Evolutionary conservation across 768 basidiomycete genomes (phyloP), one percentile per base, ranked within the genome.

Genomic region (Termitomyces sp.): DNA sequence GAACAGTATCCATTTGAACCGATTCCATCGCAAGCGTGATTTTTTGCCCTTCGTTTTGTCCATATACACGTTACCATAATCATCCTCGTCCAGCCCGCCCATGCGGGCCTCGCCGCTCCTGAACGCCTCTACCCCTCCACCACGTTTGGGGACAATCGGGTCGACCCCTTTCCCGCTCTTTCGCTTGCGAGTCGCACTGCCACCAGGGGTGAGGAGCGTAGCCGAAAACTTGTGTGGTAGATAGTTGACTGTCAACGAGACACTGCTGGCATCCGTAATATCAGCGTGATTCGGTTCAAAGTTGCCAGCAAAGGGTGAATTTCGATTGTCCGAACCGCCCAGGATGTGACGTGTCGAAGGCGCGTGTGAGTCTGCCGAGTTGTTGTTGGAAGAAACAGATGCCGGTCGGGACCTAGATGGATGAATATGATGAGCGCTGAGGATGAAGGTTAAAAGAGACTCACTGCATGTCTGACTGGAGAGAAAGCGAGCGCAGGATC

Each of bases 1-100:
- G 70, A 93, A 87, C 4, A 94, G 70, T 12, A 79, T 74, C 90
- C 90, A 93, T 70, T 95, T 94, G 80, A 93, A 94, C 62, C 77
- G 81, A 68, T 85, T 93, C 92, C 92, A 95, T 16, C 85, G 75
- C 58, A 89, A 72, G 61, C 74, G 73, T 51, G 63, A 67, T 48
- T 75, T 70, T 60, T 74, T 73, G 68, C 78, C 80, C 16, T 77
- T 66, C 26, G 47, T 41, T 20, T 50, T 43, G 4, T 56, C 60
- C 47, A 57, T 56, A 59, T 69, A 64, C n/a, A 71, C 71, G 53
- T 78, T 77, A 61, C 79, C 79, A 23, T 62, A 61, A 61, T 82
- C 81, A 30, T 81, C 79, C 56, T 80, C 80, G 1, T 70, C 75
- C 35, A 70, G 66, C 9, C 67, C 69, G 1, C 67, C 61, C 77